A percentile compares a stretch with the other conserved stretches of the same genome.
Conservation (phyloP, 140 eudicot genomes). For the Stevia rebaudiana region DNA sequence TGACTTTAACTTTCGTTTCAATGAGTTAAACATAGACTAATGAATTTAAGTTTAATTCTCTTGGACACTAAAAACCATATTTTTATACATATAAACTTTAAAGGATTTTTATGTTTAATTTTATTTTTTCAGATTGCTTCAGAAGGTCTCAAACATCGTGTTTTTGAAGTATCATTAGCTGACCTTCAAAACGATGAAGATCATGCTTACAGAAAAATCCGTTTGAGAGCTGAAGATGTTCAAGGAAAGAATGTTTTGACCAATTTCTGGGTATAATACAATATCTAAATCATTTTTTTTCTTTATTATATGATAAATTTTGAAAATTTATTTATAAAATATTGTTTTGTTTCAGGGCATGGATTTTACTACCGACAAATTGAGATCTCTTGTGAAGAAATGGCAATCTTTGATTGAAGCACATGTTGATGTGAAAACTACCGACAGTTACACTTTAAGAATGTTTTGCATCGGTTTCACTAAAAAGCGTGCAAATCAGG, state of each 20-base stretch:
- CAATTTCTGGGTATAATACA: constrained; percentile 54
- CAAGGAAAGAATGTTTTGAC: constrained; percentile 78
- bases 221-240: constrained; percentile 77
- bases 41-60: no score
- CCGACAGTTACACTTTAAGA: constrained; percentile 52
- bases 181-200: constrained; percentile 75
- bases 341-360: constrained; percentile 38
- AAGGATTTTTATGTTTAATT: no score
- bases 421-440: constrained; percentile 79
- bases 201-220: constrained; percentile 71
- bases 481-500: constrained; percentile 66
- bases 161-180: constrained; percentile 63
- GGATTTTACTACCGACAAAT: constrained; percentile 70
- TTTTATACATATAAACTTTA: no score
- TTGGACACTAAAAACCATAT: no score
- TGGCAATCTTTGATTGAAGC: constrained; percentile 78
- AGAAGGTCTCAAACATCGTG: constrained; percentile 75
- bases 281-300: background rate
- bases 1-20: no score
- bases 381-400: constrained; percentile 68
- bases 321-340: background rate
- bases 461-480: constrained; percentile 77
- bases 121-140: constrained; percentile 54
- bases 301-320: background rate
- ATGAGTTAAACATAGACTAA: no score